Percentiles rank a stretch among this genome's conserved stretches.
Conservation (phyloP, 495 filamentous ascomycete genomes). For the Aspergillus egyptiacus region DNA sequence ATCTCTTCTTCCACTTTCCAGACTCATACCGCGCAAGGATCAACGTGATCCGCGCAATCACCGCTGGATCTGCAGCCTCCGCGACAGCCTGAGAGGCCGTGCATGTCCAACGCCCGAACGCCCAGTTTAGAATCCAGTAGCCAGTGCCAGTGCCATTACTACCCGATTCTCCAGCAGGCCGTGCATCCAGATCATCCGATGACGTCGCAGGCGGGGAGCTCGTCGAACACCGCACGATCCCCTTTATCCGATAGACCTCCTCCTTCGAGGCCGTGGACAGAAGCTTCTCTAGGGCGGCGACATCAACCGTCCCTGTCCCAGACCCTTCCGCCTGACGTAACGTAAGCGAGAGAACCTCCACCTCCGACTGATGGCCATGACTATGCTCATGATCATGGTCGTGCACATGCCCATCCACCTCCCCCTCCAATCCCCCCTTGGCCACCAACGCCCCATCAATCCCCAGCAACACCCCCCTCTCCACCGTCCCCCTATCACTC, state of each 20-base stretch:
- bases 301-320: conserved; percentile 47
- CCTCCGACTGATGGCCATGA: conserved; percentile 68
- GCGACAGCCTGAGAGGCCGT: conserved; percentile 51
- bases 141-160: conserved; percentile 9
- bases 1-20: conserved; percentile 79
- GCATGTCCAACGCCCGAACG: conserved; percentile 91
- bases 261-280: conserved; percentile 72
- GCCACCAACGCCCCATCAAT: conserved; percentile 69
- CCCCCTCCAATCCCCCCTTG: conserved; percentile 50
- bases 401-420: conserved; percentile 24
- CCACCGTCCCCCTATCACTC: conserved; percentile 69
- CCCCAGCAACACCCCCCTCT: conserved; percentile 72
- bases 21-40: conserved; percentile 82
- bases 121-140: conserved; percentile 90
- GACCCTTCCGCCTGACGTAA: conserved; percentile 36
- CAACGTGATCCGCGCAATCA: conserved; percentile 69
- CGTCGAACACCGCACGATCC: conserved; percentile 57
- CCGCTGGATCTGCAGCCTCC: conserved; percentile 34
- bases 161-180: background rate
- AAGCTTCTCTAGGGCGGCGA: conserved; percentile 57
- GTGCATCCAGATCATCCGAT: conserved; percentile 34
- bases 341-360: conserved; percentile 79
- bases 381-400: conserved; percentile 24
- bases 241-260: conserved; percentile 93
- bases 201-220: conserved; percentile 52